Evolutionary conservation across 169 alveolate genomes (phyloP), one percentile per base, ranked within the genome.

Genomic region (Cryptosporidium andersoni): DNA sequence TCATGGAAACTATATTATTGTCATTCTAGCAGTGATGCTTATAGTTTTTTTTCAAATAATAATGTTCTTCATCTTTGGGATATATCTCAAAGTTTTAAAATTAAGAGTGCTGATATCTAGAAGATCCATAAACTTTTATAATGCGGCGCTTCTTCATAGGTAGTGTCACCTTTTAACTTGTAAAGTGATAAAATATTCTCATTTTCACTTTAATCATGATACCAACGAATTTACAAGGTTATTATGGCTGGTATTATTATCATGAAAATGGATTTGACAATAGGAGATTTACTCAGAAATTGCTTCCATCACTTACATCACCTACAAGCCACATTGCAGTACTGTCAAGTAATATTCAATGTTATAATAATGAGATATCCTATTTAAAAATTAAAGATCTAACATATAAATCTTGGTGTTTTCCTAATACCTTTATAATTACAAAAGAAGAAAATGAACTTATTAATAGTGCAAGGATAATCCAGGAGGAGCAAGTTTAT

Each of bases 1-100:
- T 47, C 36, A 2, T 74, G 85, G 85, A 74, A 74, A 16, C 7
- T 74, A 14, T 74, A 74, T 42, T 74, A 74, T 43, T 56, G 74
- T 39, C 85, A 74, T 37, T 56, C 85, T 25, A 74, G 45, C 40
- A 68, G 60, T 9, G 85, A 74, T 55, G 85, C 66, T 25, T 74
- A 74, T 39, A n/a, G 39, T 37, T 74, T 74, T 74, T 74, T 74
- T 12, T 49, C 49, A 8, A 52, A 74, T 58, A 74, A 74, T 45
- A 74, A 74, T 43, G 55, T 68, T 14, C 68, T 74, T 5, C 74
- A 74, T 60, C 66, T 74, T 14, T 74, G 85, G 85, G 60, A 55
- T 34, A 74, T 62, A 16, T 58, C 63, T 34, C 51, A 74, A 2
- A 74, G 42, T 34, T 74, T 53, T 53, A 53, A 6, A 53, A 25